These are phyloP conservation scores for Gastrolobium villosum DNA, from an alignment of 306 rosid genomes.

Conservation along the genomic window DNA sequence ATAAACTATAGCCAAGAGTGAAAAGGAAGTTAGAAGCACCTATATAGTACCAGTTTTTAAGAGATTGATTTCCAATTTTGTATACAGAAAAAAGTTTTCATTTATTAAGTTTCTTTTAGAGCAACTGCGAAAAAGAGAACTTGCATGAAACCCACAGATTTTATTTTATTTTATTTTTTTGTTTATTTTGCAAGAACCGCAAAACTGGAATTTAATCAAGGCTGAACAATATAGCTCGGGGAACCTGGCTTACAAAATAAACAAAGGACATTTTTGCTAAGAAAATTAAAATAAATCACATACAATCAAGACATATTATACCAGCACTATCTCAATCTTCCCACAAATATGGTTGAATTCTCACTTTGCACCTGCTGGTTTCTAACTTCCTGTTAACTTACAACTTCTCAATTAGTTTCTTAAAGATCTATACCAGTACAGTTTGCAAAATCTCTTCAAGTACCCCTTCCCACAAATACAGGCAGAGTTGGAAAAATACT, in stretches of 20 bases:
- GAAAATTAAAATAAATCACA: constrained; percentile 36
- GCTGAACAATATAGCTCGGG: not conserved
- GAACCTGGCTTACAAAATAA: constrained; percentile 6
- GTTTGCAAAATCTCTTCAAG: constrained; percentile 30
- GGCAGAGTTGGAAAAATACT: constrained; percentile 26
- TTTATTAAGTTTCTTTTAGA: too few species aligned
- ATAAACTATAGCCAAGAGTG: too few species aligned
- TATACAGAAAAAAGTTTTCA: too few species aligned
- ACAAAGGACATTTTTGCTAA: constrained; percentile 4
- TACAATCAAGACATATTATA: constrained; percentile 30
- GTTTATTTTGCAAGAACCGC: not conserved
- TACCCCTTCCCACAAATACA: constrained; percentile 36
- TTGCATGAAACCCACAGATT: too few species aligned
- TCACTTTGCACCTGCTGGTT: constrained; percentile 38
- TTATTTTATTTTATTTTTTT: too few species aligned
- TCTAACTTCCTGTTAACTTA: constrained; percentile 43
- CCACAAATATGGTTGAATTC: constrained; percentile 45
- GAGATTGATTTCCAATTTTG: too few species aligned
- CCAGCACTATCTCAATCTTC: constrained; percentile 37
- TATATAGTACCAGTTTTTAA: too few species aligned
- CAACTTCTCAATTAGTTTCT: constrained; percentile 49
- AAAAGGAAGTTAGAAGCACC: too few species aligned
- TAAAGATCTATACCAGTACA: constrained; percentile 49
- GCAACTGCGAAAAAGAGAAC: too few species aligned
- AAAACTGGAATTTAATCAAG: not conserved